Evolutionary conservation across 306 rosid genomes (phyloP).

Genomic region (Castanopsis chinensis): DNA sequence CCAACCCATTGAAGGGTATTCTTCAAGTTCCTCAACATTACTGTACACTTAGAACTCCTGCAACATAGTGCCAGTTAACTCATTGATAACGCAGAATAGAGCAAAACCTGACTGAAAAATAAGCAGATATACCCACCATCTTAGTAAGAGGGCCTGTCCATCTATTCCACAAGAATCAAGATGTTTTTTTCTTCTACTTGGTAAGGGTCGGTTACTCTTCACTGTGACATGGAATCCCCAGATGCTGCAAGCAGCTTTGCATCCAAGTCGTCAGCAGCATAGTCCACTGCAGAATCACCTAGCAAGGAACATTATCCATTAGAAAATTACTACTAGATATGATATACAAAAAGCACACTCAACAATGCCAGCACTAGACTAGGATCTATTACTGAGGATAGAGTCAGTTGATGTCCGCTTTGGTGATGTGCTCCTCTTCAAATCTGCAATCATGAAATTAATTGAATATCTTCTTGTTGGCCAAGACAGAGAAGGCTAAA

Average conservation of each 20-base stretch:
- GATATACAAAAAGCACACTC: background rate
- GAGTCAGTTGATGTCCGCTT: constrained; percentile 53
- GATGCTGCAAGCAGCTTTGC: constrained; percentile 26
- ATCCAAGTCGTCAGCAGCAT: constrained; percentile 26
- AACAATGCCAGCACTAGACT: background rate
- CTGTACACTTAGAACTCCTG: constrained; percentile 38
- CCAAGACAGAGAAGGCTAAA: background rate
- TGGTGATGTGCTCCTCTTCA: constrained; percentile 29
- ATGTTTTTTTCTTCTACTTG: constrained; percentile 23
- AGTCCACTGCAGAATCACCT: constrained; percentile 67
- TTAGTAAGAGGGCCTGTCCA: constrained; percentile 23
- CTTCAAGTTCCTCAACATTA: constrained; percentile 19
- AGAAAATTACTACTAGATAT: constrained; percentile 10
- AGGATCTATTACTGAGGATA: constrained; percentile 45
- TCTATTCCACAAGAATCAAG: constrained; percentile 17
- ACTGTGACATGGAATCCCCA: constrained; percentile 34
- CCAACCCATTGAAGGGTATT: constrained; percentile 24
- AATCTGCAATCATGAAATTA: constrained; percentile 36
- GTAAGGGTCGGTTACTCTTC: constrained; percentile 18
- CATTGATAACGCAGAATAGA: constrained; percentile 16
- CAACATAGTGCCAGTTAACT: constrained; percentile 19
- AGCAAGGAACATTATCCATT: constrained; percentile 16
- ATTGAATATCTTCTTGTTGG: background rate
- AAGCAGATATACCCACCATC: constrained; percentile 40
- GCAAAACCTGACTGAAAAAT: constrained; percentile 42